Base-by-base conservation (phyloP, 495 filamentous ascomycete species). In the Aspergillus funiculosus region DNA sequence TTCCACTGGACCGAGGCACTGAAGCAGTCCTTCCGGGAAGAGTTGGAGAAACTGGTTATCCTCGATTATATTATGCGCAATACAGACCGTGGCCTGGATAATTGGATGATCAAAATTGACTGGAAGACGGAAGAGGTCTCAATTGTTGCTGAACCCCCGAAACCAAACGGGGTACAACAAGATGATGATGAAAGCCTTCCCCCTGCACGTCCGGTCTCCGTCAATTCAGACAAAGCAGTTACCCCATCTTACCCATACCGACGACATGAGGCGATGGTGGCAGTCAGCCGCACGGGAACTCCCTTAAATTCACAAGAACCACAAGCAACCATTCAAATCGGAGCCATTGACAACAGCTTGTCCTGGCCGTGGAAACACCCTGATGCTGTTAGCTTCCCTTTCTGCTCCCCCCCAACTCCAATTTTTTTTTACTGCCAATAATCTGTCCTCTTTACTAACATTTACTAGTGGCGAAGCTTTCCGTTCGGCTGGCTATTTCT, bases 281-380 rank as follows among this genome's bases (percentile, higher is more conserved):
- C 89, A 10, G 72, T 78, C 9, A 81, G 80, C 52, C 73, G 80
- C 51, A 74, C 79, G 9, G 73, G 77, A 13, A 77, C 73, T n/a
- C 78, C 75, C 13, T 60, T 71, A 40, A 71, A 64, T 43, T 62
- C 57, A 9, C 51, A 54, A 4, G 68, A 73, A 14, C 61, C 66
- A 30, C 75, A 71, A 18, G 77, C 76, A 9, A 79, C 85, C 26
- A 80, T 95, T 25, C 75, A 80, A 9, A 76, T 98, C 48, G 92
- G 92, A 18, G 92, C 92, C 43, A 98, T 98, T 53, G 92, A 98
- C 61, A 98, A 98, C 62, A 95, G 89, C 54, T 59, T 98, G 41
- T 97, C 92, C 6, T 98, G 94, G 87, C 92, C 92, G 7, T 98
- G 92, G 92, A 98, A 98, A 63, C 92, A 98, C 55, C 92, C 92